Base-by-base conservation (phyloP, 768 basidiomycete species). In the Lanmaoa pseudosensibilis region DNA sequence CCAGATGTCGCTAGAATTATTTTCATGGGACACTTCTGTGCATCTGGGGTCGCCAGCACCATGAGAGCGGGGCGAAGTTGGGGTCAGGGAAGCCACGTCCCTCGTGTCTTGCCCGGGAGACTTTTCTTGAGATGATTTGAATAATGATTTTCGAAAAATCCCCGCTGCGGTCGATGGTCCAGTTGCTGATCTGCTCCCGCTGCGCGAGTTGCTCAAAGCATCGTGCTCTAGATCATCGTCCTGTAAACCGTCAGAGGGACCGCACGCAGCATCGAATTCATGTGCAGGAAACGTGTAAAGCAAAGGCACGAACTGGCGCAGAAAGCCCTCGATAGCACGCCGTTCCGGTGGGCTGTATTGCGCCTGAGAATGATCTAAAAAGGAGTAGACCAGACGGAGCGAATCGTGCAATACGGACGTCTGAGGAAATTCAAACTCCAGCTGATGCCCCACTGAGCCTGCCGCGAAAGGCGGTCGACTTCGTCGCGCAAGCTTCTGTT, bases 301-400 rank as follows among this genome's bases (percentile, higher is more conserved):
- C 34, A 86, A 74, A 11, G 94, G 93, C 46, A 98, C 78, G 70
- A 98, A 94, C 11, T 82, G 77, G 36, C 90, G 83, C 33, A 99
- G 77, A 74, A 95, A 95, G 46, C 80, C 80, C 69, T 98, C 97
- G 40, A 98, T 85, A 32, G 82, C 79, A 44, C 90, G 84, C 44
- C 93, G 84, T 74, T 98, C 96, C 50, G 80, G 77, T 3, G 80
- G 73, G 56, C 85, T 88, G 72, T 92, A 92, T 55, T 83, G 82
- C 16, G 80, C 83, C 62, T 86, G 85, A 46, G 89, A 88, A 68
- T 89, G 92, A 65, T 98, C 96, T 63, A 99, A 80, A 77, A 92
- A 98, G 15, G 87, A 86, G 69, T 91, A 89, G 58, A 95, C 83
- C 74, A 99, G 81, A 77, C 94, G 94, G 69, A 96, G 81, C 27